Base-by-base conservation (phyloP, 176 grass and related monocot species). In the Avena atlantica region DNA sequence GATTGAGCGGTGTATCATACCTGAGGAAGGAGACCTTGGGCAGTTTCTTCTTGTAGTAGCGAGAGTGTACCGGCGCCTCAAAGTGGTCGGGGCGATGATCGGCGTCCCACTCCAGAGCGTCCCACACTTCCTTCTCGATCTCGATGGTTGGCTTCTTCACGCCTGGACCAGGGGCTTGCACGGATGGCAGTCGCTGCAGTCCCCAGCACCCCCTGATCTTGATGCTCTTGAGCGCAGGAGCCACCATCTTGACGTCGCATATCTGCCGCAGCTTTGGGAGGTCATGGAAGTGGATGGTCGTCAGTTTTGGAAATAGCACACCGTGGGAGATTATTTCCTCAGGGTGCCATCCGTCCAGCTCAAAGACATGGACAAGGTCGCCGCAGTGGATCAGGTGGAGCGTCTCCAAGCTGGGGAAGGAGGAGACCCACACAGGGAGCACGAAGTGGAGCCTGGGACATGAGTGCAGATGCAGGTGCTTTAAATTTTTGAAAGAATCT, bases 301-400 rank as follows among this genome's bases (percentile, higher is more conserved):
- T 31, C 2, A 31, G 31, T 31, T 31, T 56, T 4, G 55, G 87
- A 6, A 88, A 88, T 56, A 4, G 0, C 12, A 40, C 36, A 0
- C 15, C 61, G 0, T 9, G 0, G 11, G 0, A 0, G 1, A 42
- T 47, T 65, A 47, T 8, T 20, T 49, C 2, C 4, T 8, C 0
- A 0, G 47, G 45, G n/a, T 19, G 1, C 4, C 0, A 0, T 3
- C 0, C 7, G n/a, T 42, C 0, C 0, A 24, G 51, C 0, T 15
- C 1, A 5, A 89, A 84, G 25, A 89, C 12, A 0, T 80, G 45
- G 3, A 0, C 10, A 12, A 89, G 82, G 31, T 80, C 21, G 0
- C 45, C 76, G 16, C 87, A 89, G 16, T 80, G 47, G 57, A 89
- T 74, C 76, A 89, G 66, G 58, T 85, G 82, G 45, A 89, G 6